Evolutionary conservation across 2,329 filamentous ascomycete genomes (phyloP).

Genomic region (Trichoderma atroviride): DNA sequence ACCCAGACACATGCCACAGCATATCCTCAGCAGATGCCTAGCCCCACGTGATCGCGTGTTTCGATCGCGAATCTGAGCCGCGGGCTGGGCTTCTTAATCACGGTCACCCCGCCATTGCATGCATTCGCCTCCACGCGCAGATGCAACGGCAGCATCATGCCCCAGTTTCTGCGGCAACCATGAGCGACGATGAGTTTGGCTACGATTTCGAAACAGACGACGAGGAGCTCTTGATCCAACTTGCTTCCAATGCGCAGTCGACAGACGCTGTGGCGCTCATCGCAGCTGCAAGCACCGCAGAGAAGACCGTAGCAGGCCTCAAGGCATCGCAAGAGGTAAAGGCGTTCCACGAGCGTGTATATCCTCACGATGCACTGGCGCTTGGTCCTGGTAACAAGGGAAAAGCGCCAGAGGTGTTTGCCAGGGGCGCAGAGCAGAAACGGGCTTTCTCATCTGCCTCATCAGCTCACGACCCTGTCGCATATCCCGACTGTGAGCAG

Average conservation of each 20-base stretch:
- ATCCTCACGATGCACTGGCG: background rate
- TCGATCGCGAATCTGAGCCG: conserved; percentile 2
- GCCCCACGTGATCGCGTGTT: conserved; percentile 26
- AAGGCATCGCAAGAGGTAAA: background rate
- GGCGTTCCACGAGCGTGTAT: background rate
- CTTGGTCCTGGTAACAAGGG: background rate
- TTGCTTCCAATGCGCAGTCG: conserved; percentile 34
- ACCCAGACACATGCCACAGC: background rate
- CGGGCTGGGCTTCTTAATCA: background rate
- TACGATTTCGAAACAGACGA: conserved; percentile 53
- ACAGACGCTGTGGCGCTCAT: background rate
- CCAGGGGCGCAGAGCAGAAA: background rate
- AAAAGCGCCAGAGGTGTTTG: background rate
- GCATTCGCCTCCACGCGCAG: background rate
- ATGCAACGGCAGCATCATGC: conserved; percentile 4
- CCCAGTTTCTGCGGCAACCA: background rate
- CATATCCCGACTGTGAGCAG: conserved; percentile 59
- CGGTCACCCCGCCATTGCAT: conserved; percentile 18
- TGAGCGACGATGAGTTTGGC: conserved; percentile 48
- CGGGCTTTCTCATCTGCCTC: conserved; percentile 26
- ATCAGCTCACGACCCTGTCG: conserved; percentile 37
- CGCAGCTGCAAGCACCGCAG: background rate
- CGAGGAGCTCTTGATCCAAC: conserved; percentile 45
- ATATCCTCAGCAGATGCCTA: background rate
- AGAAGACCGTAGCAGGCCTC: background rate